These are phyloP conservation scores for Crithidia fasciculata DNA, from an alignment of 208 protist genomes.

Conservation along the genomic window DNA sequence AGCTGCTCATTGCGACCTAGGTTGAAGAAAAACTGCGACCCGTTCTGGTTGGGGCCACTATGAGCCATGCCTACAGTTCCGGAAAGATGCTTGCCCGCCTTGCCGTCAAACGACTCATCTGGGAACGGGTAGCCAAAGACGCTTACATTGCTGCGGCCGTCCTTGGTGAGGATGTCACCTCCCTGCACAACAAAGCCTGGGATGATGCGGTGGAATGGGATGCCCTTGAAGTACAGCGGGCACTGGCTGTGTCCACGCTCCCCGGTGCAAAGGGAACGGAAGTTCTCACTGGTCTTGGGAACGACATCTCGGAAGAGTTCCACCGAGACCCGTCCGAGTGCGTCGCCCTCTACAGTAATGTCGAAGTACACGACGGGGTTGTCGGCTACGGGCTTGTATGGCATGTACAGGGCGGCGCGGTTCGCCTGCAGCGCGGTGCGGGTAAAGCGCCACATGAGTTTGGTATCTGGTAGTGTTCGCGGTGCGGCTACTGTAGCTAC, in stretches of 20 bases:
- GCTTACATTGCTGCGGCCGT: conserved; percentile 94
- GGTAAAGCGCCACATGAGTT: conserved; percentile 26
- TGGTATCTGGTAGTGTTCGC: neutral
- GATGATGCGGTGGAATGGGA: conserved; percentile 96
- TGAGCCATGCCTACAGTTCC: conserved; percentile 89
- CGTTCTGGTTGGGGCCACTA: conserved; percentile 87
- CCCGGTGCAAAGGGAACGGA: conserved; percentile 94
- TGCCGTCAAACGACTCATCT: conserved; percentile 94
- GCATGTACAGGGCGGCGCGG: conserved; percentile 55
- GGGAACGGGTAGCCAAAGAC: conserved; percentile 94
- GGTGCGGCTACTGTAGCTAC: neutral
- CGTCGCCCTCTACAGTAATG: conserved; percentile 84
- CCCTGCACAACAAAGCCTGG: conserved; percentile 95
- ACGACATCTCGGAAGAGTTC: conserved; percentile 93
- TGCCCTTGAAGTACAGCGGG: conserved; percentile 92
- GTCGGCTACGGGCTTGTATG: conserved; percentile 51
- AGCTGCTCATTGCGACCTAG: conserved; percentile 80
- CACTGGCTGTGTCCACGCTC: conserved; percentile 74
- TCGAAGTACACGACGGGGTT: conserved; percentile 91
- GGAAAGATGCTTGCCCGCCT: conserved; percentile 87
- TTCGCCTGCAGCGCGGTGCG: conserved; percentile 17
- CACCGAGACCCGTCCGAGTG: conserved; percentile 80
- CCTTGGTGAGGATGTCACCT: conserved; percentile 93
- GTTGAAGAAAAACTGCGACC: conserved; percentile 95
- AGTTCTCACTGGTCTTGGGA: conserved; percentile 95